Evolutionary conservation across 2,329 filamentous ascomycete genomes (phyloP).

Genomic region (Rutstroemia sp.): DNA sequence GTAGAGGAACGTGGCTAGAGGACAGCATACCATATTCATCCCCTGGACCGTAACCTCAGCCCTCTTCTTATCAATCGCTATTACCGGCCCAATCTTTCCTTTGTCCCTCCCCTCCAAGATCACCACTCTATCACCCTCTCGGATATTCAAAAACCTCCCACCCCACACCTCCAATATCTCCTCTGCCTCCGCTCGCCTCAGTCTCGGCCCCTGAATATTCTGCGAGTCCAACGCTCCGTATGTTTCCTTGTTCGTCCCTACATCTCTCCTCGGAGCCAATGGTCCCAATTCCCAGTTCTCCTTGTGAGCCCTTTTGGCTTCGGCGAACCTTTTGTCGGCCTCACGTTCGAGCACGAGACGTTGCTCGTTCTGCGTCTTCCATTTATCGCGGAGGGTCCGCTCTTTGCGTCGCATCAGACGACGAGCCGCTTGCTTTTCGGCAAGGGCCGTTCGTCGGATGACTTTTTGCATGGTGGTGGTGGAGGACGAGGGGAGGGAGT

Average conservation of each 20-base stretch:
- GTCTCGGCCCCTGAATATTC: constrained; percentile 25
- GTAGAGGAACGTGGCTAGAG: too few relatives aligned
- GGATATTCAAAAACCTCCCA: constrained; percentile 52
- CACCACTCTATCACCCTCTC: constrained; percentile 70
- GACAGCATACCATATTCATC: constrained; percentile 51
- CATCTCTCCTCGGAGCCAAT: constrained; percentile 68
- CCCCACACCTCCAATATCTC: constrained; percentile 29
- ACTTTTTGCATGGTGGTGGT: constrained; percentile 58
- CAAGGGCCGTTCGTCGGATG: constrained; percentile 56
- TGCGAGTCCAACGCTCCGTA: constrained; percentile 49
- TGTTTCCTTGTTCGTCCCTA: constrained; percentile 47
- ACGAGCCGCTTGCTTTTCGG: constrained; percentile 54
- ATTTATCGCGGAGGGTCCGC: constrained; percentile 16
- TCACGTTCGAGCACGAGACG: background rate
- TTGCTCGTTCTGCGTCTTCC: constrained; percentile 18
- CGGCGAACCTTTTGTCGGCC: constrained; percentile 30
- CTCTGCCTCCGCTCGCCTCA: constrained; percentile 19
- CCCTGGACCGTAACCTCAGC: constrained; percentile 56
- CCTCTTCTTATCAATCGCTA: constrained; percentile 43
- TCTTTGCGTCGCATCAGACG: constrained; percentile 27
- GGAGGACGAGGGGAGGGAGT: background rate
- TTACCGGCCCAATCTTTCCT: constrained; percentile 75
- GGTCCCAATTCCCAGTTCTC: constrained; percentile 77
- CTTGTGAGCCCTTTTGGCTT: constrained; percentile 49
- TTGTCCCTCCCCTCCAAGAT: constrained; percentile 70